Percentiles rank a stretch among this genome's conserved stretches.
These are phyloP conservation scores for Stygiomarasmius scandens DNA, from an alignment of 1,284 basidiomycete species.

Conservation along the genomic window DNA sequence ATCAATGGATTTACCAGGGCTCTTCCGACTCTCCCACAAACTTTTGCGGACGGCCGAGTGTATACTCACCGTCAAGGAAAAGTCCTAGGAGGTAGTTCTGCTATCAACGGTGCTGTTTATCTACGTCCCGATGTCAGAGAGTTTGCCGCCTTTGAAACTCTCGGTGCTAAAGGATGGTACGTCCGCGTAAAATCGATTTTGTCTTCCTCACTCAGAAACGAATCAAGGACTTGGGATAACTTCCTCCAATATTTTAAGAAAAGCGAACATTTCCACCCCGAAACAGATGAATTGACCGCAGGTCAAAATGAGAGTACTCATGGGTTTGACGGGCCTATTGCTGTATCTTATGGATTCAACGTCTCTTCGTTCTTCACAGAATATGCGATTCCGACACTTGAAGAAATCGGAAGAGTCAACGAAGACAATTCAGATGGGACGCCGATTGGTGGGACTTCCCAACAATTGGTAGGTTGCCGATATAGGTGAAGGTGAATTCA, in stretches of 20 bases:
- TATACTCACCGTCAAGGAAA: constrained; percentile 7
- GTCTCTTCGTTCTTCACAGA: not conserved
- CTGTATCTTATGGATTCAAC: not conserved
- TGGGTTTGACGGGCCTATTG: not conserved
- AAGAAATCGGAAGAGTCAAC: not conserved
- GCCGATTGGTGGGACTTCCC: not conserved
- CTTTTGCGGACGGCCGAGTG: not conserved
- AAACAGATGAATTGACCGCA: not conserved
- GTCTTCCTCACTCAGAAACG: not conserved
- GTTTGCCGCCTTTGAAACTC: not conserved
- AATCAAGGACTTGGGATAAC: constrained; percentile 13
- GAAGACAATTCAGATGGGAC: constrained; percentile 2
- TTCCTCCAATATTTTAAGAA: constrained; percentile 12
- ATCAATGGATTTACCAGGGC: not conserved
- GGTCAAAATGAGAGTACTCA: not conserved
- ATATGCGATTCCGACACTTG: not conserved
- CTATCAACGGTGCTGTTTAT: constrained; percentile 16
- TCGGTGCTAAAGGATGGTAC: constrained; percentile 16
- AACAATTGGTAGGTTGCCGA: constrained; percentile 7
- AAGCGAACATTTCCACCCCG: constrained; percentile 9
- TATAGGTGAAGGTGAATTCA: no score
- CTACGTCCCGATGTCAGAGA: constrained; percentile 14
- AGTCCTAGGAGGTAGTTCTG: constrained; percentile 11
- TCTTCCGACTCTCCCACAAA: constrained; percentile 2
- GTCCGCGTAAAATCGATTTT: not conserved